Percentiles rank a stretch among this genome's conserved stretches.
These are phyloP conservation scores for Colletotrichum sp. DNA, from an alignment of 2,329 filamentous ascomycete genomes.

Conservation along the genomic window DNA sequence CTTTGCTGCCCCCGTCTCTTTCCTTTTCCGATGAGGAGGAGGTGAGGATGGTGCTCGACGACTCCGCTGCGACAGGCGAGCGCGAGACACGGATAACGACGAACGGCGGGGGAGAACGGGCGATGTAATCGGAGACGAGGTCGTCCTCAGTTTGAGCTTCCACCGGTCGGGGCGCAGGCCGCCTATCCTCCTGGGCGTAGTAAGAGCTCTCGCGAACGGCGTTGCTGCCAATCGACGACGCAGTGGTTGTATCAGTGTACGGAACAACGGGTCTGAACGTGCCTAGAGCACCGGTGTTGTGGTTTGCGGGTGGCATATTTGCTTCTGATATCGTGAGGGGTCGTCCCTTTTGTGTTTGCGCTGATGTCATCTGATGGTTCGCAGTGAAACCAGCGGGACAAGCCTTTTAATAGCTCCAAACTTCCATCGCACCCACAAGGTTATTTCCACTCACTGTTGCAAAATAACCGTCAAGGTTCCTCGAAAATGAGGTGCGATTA, in stretches of 20 bases:
- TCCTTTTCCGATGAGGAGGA: background rate
- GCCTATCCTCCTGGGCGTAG: background rate
- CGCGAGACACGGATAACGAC: background rate
- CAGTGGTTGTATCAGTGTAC: fast-evolving
- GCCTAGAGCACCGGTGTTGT: background rate
- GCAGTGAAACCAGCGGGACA: background rate
- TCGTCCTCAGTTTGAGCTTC: fast-evolving
- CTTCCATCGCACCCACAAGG: background rate
- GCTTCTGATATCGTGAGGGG: background rate
- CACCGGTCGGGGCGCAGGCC: fast-evolving
- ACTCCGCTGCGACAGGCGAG: background rate
- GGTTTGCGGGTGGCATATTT: background rate
- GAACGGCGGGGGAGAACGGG: background rate
- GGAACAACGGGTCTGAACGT: too few relatives aligned
- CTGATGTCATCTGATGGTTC: background rate
- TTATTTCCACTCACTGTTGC: background rate
- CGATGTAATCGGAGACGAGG: background rate
- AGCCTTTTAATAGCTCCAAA: background rate
- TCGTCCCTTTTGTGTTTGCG: background rate
- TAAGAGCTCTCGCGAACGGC: fast-evolving
- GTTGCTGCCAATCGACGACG: fast-evolving
- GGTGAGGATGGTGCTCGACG: background rate
- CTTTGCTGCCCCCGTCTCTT: background rate
- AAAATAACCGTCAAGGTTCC: background rate
- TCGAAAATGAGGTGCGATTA: background rate